These are phyloP conservation scores for Trichophyton benhamiae DNA, from an alignment of 2,329 filamentous ascomycete species.

Conservation along the genomic window DNA sequence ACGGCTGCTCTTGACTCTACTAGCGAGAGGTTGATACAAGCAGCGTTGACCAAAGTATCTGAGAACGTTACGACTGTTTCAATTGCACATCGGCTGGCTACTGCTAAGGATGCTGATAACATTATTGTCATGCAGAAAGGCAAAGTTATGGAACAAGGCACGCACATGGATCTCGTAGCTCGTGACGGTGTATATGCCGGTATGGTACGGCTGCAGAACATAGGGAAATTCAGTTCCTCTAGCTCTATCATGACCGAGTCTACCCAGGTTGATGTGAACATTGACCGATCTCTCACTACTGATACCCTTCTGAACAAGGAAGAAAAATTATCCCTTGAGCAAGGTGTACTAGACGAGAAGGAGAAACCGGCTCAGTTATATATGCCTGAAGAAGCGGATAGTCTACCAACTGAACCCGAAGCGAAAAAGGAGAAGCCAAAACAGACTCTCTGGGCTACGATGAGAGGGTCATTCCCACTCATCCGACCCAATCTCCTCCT, in stretches of 20 bases:
- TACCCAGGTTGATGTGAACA: neutral
- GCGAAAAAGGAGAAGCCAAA: neutral
- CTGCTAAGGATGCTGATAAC: slow-evolving; percentile 27
- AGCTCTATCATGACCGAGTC: slow-evolving; percentile 6
- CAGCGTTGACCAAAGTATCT: slow-evolving; percentile 21
- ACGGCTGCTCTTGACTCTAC: slow-evolving; percentile 28
- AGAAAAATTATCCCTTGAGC: neutral
- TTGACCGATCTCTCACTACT: neutral
- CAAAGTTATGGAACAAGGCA: slow-evolving; percentile 24
- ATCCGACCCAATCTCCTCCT: slow-evolving; percentile 31
- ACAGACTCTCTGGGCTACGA: slow-evolving; percentile 15
- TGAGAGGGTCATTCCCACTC: slow-evolving; percentile 26
- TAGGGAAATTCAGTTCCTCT: slow-evolving; percentile 13
- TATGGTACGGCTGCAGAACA: slow-evolving; percentile 38
- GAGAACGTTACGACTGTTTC: slow-evolving; percentile 24
- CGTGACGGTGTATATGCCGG: slow-evolving; percentile 36
- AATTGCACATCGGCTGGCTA: slow-evolving; percentile 28
- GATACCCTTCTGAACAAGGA: slow-evolving; percentile 4
- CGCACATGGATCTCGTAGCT: slow-evolving; percentile 22
- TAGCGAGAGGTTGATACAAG: slow-evolving; percentile 26
- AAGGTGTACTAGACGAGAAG: neutral
- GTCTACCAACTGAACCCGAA: neutral
- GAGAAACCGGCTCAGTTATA: neutral
- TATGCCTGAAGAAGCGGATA: neutral
- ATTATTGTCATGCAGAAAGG: slow-evolving; percentile 27